Evolutionary conservation across 2,329 filamentous ascomycete species (phyloP).

Genomic region (Colletotrichum cereale): DNA sequence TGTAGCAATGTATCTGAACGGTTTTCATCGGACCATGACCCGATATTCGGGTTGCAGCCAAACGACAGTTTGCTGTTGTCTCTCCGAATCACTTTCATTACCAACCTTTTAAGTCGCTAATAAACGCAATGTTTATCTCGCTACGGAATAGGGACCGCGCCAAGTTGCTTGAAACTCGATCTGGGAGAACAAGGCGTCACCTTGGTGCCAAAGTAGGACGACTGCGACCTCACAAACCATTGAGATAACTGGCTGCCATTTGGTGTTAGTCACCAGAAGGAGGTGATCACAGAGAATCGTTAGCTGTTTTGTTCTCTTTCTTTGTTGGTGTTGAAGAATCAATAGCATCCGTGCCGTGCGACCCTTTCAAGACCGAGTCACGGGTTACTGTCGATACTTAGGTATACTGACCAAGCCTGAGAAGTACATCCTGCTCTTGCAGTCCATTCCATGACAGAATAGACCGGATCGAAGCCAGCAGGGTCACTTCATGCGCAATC

Average conservation of each 20-base stretch:
- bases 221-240: background rate
- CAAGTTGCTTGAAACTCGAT: background rate
- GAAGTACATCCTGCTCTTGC: background rate
- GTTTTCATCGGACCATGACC: no score
- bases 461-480: background rate
- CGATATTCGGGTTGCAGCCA: no score
- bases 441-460: background rate
- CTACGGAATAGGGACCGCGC: background rate
- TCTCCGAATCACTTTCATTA: no score
- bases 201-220: background rate
- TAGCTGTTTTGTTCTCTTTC: background rate
- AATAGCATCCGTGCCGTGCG: background rate
- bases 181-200: background rate
- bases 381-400: background rate
- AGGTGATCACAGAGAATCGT: no score
- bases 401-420: background rate
- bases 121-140: background rate
- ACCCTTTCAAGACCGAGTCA: background rate
- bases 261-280: background rate
- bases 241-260: background rate
- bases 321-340: background rate
- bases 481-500: background rate
- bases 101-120: background rate
- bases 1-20: no score
- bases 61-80: no score